Conservation (phyloP, 371 early-diverging fungal genomes). For the Rhizopus microsporus region DNA sequence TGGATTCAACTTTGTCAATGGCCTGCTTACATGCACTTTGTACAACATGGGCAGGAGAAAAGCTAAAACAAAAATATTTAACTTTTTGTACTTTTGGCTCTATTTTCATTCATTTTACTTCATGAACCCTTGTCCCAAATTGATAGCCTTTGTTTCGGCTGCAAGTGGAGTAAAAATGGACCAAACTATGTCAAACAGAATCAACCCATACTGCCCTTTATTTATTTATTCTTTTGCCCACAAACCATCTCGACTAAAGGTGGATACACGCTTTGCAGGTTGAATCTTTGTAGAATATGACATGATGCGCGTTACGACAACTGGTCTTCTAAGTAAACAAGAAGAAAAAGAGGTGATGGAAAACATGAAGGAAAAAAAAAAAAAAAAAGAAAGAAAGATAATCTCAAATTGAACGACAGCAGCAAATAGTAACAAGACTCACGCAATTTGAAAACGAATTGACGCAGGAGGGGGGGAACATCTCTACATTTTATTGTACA, state of each 20-base stretch:
- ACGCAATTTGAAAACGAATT: neutral
- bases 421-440: neutral
- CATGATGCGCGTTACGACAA: neutral
- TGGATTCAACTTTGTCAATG: conserved; percentile 59
- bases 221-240: neutral
- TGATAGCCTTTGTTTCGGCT: conserved; percentile 83
- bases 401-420: neutral
- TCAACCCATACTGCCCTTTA: neutral
- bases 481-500: neutral
- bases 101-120: conserved; percentile 44
- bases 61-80: conserved; percentile 47
- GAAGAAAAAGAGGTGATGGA: neutral
- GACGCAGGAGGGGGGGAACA: neutral
- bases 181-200: conserved; percentile 66
- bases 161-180: conserved; percentile 91
- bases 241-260: conserved; percentile 47
- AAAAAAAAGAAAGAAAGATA: neutral
- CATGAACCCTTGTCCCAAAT: conserved; percentile 93
- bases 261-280: conserved; percentile 42
- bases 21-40: conserved; percentile 79
- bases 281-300: conserved; percentile 11
- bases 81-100: neutral
- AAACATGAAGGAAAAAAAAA: neutral
- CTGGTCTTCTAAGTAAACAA: conserved; percentile 3
- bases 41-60: conserved; percentile 87